phyloP scores from a whole-genome alignment of 306 rosid genomes.

The Quercus alba region DNA sequence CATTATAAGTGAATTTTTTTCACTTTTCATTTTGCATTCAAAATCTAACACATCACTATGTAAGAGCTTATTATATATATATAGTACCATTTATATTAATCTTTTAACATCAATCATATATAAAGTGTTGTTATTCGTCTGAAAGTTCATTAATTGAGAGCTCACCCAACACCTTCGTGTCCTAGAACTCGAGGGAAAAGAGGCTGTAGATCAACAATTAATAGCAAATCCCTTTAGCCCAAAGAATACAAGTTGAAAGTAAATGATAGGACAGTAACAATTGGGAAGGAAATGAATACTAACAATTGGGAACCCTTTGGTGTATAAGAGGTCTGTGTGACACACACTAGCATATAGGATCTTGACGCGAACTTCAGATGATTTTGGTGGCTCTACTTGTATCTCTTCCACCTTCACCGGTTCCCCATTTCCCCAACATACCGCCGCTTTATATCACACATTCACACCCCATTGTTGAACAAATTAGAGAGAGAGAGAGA shows the following conservation, averaged over 20 bases:
- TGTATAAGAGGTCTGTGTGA: slow-evolving; percentile 40
- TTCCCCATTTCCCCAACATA: slow-evolving; percentile 51
- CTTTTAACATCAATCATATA: no score
- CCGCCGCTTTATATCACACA: slow-evolving; percentile 29
- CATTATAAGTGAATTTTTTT: not conserved
- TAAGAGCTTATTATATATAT: no score
- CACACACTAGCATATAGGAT: slow-evolving; percentile 57
- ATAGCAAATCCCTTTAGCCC: not conserved
- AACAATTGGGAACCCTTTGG: slow-evolving; percentile 37
- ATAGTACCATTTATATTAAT: no score
- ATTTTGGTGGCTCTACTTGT: slow-evolving; percentile 50
- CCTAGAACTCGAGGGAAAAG: slow-evolving; percentile 48
- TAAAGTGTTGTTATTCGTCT: no score
- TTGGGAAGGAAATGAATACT: not conserved
- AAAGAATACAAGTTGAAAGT: not conserved
- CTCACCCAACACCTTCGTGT: slow-evolving; percentile 66
- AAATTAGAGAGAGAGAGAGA: not conserved
- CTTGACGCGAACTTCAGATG: slow-evolving; percentile 48
- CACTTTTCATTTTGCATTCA: no score
- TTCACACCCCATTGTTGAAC: not conserved
- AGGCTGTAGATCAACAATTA: slow-evolving; percentile 21
- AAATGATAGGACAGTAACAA: not conserved
- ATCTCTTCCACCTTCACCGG: slow-evolving; percentile 48
- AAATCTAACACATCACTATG: no score
- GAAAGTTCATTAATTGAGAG: not conserved